phyloP scores from a whole-genome alignment of 2,329 filamentous ascomycete genomes.

The Penicillium concentricum region DNA sequence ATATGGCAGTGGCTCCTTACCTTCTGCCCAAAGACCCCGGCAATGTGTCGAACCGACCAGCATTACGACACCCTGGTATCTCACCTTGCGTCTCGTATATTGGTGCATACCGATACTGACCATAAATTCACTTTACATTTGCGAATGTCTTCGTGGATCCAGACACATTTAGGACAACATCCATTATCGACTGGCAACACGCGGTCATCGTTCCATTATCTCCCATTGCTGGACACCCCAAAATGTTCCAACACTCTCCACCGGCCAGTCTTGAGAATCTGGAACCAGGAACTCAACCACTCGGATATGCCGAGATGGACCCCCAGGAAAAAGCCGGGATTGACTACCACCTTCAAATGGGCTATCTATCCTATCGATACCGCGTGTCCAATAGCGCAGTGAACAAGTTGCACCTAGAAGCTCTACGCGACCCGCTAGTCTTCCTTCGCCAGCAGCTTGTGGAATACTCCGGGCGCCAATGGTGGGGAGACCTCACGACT shows the following conservation, averaged over 20 bases:
- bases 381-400: too few relatives aligned
- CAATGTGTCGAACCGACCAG: not conserved
- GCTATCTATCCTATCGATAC: too few relatives aligned
- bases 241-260: not conserved
- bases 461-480: not conserved
- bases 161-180: not conserved
- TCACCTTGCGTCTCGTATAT: not conserved
- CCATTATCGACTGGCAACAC: not conserved
- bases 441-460: not conserved
- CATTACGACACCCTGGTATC: not conserved
- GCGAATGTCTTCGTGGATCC: not conserved
- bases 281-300: too few relatives aligned
- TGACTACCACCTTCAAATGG: too few relatives aligned
- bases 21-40: not conserved
- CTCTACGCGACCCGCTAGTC: too few relatives aligned
- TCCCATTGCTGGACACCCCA: not conserved
- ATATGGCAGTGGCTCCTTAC: not conserved
- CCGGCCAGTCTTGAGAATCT: too few relatives aligned
- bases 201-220: not conserved
- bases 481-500: not conserved
- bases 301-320: too few relatives aligned
- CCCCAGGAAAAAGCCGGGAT: too few relatives aligned
- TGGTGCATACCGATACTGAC: not conserved
- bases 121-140: not conserved
- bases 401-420: too few relatives aligned